phyloP scores from a whole-genome alignment of 2,329 filamentous ascomycete genomes.

The Stylonectria norvegica region DNA sequence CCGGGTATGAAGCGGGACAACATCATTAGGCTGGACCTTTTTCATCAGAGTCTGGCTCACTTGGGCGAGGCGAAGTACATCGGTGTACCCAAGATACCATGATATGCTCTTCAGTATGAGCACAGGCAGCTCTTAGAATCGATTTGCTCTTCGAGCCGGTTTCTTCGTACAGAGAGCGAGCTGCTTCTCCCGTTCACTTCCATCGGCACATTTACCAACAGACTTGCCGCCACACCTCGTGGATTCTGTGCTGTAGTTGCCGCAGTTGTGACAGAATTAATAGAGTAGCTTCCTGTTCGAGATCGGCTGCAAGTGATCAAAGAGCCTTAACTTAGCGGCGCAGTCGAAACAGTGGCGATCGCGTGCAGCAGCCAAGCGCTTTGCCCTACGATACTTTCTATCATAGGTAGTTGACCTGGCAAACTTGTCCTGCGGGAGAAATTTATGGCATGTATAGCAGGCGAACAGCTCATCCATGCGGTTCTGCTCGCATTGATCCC shows the following conservation, averaged over 20 bases:
- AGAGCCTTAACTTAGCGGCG: constrained; percentile 3
- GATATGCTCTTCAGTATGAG: constrained; percentile 12
- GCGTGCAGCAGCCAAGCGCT: not conserved
- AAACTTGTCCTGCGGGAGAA: constrained; percentile 16
- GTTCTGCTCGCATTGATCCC: constrained; percentile 5
- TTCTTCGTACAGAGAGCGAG: constrained; percentile 3
- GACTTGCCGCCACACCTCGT: constrained; percentile 8
- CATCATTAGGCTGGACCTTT: constrained; percentile 7
- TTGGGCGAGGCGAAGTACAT: constrained; percentile 7
- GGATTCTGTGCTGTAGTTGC: constrained; percentile 12
- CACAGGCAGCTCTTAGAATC: constrained; percentile 9
- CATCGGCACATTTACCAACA: not conserved
- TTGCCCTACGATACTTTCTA: not conserved
- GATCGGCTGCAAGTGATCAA: constrained; percentile 5
- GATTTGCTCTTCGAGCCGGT: not conserved
- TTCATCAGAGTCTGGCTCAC: constrained; percentile 7
- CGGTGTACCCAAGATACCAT: constrained; percentile 6
- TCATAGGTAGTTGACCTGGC: not conserved
- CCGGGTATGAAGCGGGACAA: constrained; percentile 9
- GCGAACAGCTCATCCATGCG: constrained; percentile 6
- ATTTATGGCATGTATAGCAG: constrained; percentile 14
- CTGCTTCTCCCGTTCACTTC: not conserved
- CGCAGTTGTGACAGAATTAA: constrained; percentile 22
- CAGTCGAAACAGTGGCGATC: constrained; percentile 19
- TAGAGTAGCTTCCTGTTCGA: constrained; percentile 12